Evolutionary conservation across 164 flowering plant species (phyloP), one percentile per base, ranked within the genome.

Genomic region (Umbellularia californica): DNA sequence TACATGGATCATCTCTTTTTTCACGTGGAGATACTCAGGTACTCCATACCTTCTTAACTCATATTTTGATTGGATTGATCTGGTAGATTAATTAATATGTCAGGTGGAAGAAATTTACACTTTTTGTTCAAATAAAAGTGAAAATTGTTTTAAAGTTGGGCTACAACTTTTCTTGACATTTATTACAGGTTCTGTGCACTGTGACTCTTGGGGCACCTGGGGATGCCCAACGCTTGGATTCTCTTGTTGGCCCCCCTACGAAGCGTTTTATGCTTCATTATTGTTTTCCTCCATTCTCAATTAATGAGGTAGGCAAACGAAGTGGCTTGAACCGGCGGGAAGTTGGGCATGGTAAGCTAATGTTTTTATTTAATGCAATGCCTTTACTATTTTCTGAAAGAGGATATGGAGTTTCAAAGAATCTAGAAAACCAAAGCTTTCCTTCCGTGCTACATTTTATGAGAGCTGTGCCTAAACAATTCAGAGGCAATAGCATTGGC

Each of bases 191-290:
- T 65, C 88, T 93, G 52, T 93, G 98, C 77, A 88, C 97, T 72
- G 98, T 95, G 50, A 95, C 99, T 58, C 92, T 93, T 81, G 98
- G 98, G 14, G 90, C 99, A 75, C 99, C 94, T 33, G 90, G 84
- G 72, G 97, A 95, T 82, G 98, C 99, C 80, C 99, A 95, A 80
- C 86, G 83, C 23, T 81, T 95, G 83, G 94, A 88, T 6, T 93
- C 99, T 72, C 50, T 95, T 41, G 97, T 95, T 77, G 97, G 98
- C 50, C 95, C 97, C 6, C 81, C 99, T 41, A 84, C 79, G 27
- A 95, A 95, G 82, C 92, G 95, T 68, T 95, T 95, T 85, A 95
- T 95, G 99, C 99, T 95, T 83, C 99, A 95, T 76, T 95, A 95
- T 75, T 91, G 90, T 82, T 95, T 95, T 78, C 99, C 99, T 27